phyloP scores from a whole-genome alignment of 148 eudicot species.

The Drosera capensis region DNA sequence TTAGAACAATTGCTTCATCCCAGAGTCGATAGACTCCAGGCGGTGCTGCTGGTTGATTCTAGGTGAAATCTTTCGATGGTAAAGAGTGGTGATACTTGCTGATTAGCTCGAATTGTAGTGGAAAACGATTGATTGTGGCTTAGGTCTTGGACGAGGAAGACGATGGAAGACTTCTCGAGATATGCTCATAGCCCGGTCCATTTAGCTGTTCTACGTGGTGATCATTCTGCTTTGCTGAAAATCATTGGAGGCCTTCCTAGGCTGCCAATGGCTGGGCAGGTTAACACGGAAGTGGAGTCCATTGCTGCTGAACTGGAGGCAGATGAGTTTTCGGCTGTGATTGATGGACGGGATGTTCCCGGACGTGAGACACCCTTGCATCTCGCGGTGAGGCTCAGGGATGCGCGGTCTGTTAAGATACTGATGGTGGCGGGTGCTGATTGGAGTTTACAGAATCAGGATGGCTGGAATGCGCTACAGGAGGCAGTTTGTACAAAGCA shows the following conservation, averaged over 20 bases:
- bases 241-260: slow-evolving; percentile 43
- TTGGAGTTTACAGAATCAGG: slow-evolving; percentile 86
- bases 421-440: slow-evolving; percentile 89
- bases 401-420: slow-evolving; percentile 59
- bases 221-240: slow-evolving; percentile 37
- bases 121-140: slow-evolving; percentile 14
- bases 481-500: slow-evolving; percentile 81
- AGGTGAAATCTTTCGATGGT: too few species aligned
- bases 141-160: slow-evolving; percentile 9
- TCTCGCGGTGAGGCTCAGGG: slow-evolving; percentile 65
- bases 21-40: too few species aligned
- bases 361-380: slow-evolving; percentile 87
- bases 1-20: too few species aligned
- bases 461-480: slow-evolving; percentile 88
- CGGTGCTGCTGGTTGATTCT: too few species aligned
- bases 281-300: slow-evolving; percentile 61
- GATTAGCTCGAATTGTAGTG: slow-evolving; percentile 2
- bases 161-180: slow-evolving; percentile 70
- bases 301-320: slow-evolving; percentile 62
- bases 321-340: slow-evolving; percentile 49
- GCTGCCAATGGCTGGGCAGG: slow-evolving; percentile 74
- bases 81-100: background rate
- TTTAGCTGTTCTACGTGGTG: slow-evolving; percentile 52
- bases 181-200: slow-evolving; percentile 72
- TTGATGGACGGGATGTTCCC: slow-evolving; percentile 77